Evolutionary conservation across 2,329 filamentous ascomycete species (phyloP).

Genomic region (Diplodia mutila): DNA sequence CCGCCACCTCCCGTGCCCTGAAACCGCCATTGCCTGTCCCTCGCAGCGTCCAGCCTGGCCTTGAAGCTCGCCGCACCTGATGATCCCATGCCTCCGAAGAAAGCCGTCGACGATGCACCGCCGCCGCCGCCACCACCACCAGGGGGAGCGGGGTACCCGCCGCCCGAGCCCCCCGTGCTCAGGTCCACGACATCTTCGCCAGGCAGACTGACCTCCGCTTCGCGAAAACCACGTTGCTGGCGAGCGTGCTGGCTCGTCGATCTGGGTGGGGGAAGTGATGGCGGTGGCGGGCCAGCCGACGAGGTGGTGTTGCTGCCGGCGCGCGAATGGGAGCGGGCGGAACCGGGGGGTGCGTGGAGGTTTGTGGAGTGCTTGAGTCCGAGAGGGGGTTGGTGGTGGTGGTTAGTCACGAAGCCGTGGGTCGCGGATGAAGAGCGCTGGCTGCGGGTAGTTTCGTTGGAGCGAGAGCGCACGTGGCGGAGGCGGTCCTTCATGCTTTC

Average conservation of each 20-base stretch:
- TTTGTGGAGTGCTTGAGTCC: not conserved
- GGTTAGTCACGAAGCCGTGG: not conserved
- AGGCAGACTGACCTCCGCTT: conserved; percentile 37
- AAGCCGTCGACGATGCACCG: not conserved
- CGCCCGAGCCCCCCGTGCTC: not conserved
- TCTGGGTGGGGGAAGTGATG: not conserved
- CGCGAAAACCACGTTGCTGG: conserved; percentile 40
- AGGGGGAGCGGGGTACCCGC: not conserved
- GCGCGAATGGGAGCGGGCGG: conserved; percentile 1
- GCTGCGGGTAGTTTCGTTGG: conserved; percentile 35
- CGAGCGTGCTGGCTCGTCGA: conserved; percentile 10
- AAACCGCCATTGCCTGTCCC: conserved; percentile 39
- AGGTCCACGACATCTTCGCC: not conserved
- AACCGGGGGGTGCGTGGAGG: not conserved
- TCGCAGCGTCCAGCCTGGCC: conserved; percentile 38
- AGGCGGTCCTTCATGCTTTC: conserved; percentile 34
- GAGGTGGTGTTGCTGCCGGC: conserved; percentile 1
- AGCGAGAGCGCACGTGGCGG: conserved; percentile 37
- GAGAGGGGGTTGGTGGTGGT: not conserved
- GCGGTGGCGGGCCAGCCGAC: not conserved
- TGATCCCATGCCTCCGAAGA: conserved; percentile 9
- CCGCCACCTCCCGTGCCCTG: conserved; percentile 36
- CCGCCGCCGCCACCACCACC: not conserved
- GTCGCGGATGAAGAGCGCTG: conserved; percentile 7
- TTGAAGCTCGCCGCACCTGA: conserved; percentile 33